phyloP scores from a whole-genome alignment of 805 yeast genomes.

The Saturnispora diversa region DNA sequence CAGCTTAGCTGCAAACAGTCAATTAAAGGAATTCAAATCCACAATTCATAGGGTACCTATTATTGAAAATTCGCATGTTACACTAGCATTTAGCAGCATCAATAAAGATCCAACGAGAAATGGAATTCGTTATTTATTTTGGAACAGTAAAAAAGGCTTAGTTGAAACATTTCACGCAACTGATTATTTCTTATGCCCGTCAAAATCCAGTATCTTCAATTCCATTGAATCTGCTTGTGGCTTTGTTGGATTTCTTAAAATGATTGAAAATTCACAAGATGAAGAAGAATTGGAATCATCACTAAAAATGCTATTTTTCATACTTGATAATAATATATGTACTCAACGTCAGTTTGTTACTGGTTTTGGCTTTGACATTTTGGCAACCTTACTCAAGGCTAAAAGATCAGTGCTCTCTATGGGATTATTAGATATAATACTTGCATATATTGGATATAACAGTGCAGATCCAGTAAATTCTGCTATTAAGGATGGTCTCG shows the following conservation, averaged over 20 bases:
- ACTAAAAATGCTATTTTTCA: slow-evolving; percentile 35
- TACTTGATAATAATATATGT: slow-evolving; percentile 33
- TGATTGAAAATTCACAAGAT: slow-evolving; percentile 39
- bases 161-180: background rate
- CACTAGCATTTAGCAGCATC: slow-evolving; percentile 1
- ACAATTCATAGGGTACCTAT: background rate
- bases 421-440: slow-evolving; percentile 41
- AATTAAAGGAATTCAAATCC: background rate
- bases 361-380: slow-evolving; percentile 50
- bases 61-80: background rate
- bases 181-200: background rate
- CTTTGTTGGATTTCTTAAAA: slow-evolving; percentile 35
- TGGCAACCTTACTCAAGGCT: slow-evolving; percentile 44
- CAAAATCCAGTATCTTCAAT: slow-evolving; percentile 5
- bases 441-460: slow-evolving; percentile 51
- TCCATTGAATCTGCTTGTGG: slow-evolving; percentile 44
- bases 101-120: background rate
- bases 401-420: slow-evolving; percentile 35
- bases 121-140: background rate
- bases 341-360: slow-evolving; percentile 55
- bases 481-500: slow-evolving; percentile 44
- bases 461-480: slow-evolving; percentile 45
- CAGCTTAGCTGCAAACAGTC: background rate
- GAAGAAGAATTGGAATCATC: slow-evolving; percentile 29
- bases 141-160: background rate